phyloP scores from a whole-genome alignment of 371 early-diverging fungal genomes.

The Mucor plumbeus region DNA sequence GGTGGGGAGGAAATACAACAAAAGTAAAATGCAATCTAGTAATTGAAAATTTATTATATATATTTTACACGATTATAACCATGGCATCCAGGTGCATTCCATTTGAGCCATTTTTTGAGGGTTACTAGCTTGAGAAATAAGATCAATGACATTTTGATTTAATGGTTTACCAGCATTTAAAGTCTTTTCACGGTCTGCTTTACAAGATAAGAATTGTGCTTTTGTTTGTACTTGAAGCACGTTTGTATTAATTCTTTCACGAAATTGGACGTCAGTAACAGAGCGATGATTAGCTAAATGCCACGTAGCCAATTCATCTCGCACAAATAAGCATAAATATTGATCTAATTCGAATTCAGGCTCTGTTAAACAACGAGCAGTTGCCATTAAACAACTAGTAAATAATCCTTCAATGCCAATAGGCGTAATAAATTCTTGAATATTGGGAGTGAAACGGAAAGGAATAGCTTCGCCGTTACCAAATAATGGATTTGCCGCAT shows the following conservation, averaged over 20 bases:
- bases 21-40: no score
- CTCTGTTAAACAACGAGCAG: conserved; percentile 78
- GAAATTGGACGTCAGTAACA: conserved; percentile 65
- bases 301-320: conserved; percentile 90
- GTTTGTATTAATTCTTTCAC: conserved; percentile 69
- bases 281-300: conserved; percentile 65
- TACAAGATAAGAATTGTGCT: conserved; percentile 75
- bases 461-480: conserved; percentile 84
- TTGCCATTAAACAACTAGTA: conserved; percentile 78
- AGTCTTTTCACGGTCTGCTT: conserved; percentile 76
- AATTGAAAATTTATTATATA: neutral
- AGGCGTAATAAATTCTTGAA: conserved; percentile 92
- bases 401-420: conserved; percentile 94
- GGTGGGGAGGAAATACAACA: no score
- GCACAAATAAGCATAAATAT: conserved; percentile 83
- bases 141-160: conserved; percentile 82
- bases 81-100: conserved; percentile 88
- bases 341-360: conserved; percentile 86
- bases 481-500: conserved; percentile 41
- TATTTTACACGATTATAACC: conserved; percentile 54
- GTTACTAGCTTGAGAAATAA: conserved; percentile 90
- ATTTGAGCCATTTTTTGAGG: conserved; percentile 92
- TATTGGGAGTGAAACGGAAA: conserved; percentile 97
- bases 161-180: conserved; percentile 53
- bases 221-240: conserved; percentile 74